phyloP scores from a whole-genome alignment of 768 basidiomycete species.

The Rhizopogon roseolus region DNA sequence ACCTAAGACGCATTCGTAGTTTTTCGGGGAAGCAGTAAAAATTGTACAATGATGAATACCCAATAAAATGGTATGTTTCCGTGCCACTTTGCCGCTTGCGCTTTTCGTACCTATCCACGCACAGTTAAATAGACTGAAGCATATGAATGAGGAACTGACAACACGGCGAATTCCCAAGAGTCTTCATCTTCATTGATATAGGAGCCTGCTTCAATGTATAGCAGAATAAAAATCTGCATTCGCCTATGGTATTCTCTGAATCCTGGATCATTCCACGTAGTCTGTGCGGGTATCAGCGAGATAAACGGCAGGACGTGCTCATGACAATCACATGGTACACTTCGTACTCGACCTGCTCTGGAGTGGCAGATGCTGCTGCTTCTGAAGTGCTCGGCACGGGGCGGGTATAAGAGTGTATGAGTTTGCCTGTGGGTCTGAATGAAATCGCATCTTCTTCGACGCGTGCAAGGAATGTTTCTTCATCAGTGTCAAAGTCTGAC shows the following conservation, averaged over 20 bases:
- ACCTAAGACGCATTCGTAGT: conserved; percentile 85
- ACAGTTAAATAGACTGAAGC: neutral
- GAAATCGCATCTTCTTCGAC: conserved; percentile 74
- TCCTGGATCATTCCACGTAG: conserved; percentile 79
- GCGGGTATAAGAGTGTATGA: conserved; percentile 76
- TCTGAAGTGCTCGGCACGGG: conserved; percentile 29
- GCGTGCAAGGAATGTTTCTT: conserved; percentile 57
- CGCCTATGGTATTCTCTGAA: conserved; percentile 87
- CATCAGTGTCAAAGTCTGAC: conserved; percentile 67
- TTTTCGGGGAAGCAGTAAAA: conserved; percentile 96
- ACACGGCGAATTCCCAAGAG: conserved; percentile 85
- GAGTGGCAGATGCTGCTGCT: conserved; percentile 37
- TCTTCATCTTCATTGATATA: conserved; percentile 95
- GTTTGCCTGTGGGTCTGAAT: conserved; percentile 75
- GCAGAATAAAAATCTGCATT: conserved; percentile 91
- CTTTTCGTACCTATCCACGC: conserved; percentile 68
- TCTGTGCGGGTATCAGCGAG: conserved; percentile 34
- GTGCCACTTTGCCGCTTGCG: conserved; percentile 57
- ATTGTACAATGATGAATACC: conserved; percentile 91
- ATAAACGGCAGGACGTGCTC: neutral
- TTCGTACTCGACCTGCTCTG: conserved; percentile 62
- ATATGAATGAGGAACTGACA: conserved; percentile 48
- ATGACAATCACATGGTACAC: conserved; percentile 75
- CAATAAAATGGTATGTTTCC: conserved; percentile 83
- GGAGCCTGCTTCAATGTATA: conserved; percentile 94